Conservation (phyloP, 169 alveolate species). For the Pseudocohnilembus persalinus region DNA sequence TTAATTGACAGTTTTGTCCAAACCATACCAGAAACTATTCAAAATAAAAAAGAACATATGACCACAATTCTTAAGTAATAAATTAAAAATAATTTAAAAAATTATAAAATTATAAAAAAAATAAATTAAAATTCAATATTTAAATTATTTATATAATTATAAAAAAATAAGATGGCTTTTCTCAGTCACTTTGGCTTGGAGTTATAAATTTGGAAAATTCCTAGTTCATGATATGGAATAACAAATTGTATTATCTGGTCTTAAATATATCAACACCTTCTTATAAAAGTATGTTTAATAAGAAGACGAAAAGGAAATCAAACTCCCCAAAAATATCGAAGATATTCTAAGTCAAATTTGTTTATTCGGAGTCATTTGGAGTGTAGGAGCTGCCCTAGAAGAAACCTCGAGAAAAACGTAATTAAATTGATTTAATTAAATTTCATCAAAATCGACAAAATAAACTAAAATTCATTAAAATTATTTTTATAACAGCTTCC, state of each 20-base stretch:
- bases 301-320: slow-evolving; percentile 16
- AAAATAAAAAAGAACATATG: slow-evolving; percentile 44
- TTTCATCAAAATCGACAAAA: too few relatives aligned
- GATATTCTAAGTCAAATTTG: slow-evolving; percentile 62
- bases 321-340: slow-evolving; percentile 73
- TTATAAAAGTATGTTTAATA: slow-evolving; percentile 24
- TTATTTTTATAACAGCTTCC: too few relatives aligned
- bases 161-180: too few relatives aligned
- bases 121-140: neutral
- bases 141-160: slow-evolving; percentile 1
- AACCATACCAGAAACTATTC: slow-evolving; percentile 43
- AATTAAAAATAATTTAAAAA: too few relatives aligned
- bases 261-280: slow-evolving; percentile 17
- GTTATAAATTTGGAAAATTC: slow-evolving; percentile 29
- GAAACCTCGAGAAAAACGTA: slow-evolving; percentile 68
- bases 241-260: slow-evolving; percentile 21
- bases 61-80: slow-evolving; percentile 23
- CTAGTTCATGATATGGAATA: slow-evolving; percentile 29
- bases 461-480: too few relatives aligned
- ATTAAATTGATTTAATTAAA: too few relatives aligned
- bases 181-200: slow-evolving; percentile 31
- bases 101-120: too few relatives aligned
- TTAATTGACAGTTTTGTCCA: slow-evolving; percentile 67
- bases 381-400: slow-evolving; percentile 84
- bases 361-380: slow-evolving; percentile 76